Conservation (phyloP, 192 early-diverging fungal genomes). For the Rhizophagus prolifer region DNA sequence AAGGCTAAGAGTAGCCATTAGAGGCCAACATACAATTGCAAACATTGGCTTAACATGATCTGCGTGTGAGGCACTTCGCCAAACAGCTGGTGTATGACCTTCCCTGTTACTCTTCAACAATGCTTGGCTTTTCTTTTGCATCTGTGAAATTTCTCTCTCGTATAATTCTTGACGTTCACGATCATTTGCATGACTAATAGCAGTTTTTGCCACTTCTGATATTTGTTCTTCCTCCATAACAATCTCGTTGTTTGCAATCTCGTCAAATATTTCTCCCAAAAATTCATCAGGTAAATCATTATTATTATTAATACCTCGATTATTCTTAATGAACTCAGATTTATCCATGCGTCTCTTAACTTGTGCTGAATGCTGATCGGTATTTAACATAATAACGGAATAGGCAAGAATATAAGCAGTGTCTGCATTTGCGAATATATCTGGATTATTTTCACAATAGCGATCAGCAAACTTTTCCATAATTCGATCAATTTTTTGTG, state of each 20-base stretch:
- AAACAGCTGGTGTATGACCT: constrained; percentile 41
- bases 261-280: constrained; percentile 76
- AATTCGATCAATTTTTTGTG: constrained; percentile 93
- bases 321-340: constrained; percentile 85
- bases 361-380: constrained; percentile 86
- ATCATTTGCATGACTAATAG: constrained; percentile 31
- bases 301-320: constrained; percentile 93
- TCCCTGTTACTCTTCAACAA: constrained; percentile 53
- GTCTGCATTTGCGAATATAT: constrained; percentile 85
- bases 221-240: constrained; percentile 87
- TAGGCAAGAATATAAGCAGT: constrained; percentile 92
- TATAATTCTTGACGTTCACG: constrained; percentile 59
- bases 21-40: constrained; percentile 81
- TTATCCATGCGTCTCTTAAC: constrained; percentile 88
- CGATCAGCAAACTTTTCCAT: constrained; percentile 97
- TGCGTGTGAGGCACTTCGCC: constrained; percentile 68
- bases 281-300: constrained; percentile 74
- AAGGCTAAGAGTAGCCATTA: constrained; percentile 77
- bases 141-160: constrained; percentile 61
- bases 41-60: constrained; percentile 94
- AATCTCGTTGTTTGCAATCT: constrained; percentile 84
- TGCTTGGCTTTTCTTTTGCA: constrained; percentile 71
- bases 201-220: constrained; percentile 39
- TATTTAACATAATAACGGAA: constrained; percentile 92
- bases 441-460: constrained; percentile 80